Evolutionary conservation across 352 stramenopile species (phyloP), one percentile per base, ranked within the genome.

Genomic region (Phytophthora pseudosyringae): DNA sequence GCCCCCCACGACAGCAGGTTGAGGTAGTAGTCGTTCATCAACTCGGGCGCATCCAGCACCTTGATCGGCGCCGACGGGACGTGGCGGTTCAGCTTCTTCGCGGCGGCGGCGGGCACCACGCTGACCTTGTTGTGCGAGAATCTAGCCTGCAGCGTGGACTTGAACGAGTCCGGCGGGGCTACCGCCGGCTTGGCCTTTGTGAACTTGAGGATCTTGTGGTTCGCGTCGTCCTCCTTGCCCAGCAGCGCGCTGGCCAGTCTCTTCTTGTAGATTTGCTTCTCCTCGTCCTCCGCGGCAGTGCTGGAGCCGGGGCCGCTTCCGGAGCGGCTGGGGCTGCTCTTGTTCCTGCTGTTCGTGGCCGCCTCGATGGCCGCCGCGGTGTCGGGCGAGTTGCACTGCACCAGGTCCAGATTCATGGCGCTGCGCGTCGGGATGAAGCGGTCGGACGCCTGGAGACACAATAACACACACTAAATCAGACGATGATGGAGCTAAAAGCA

Each of bases 21-120:
- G 25, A 99, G 81, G 74, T 99, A 99, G 84, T 99, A 99, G 74
- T 99, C 97, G 76, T 99, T 98, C 64, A 98, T 90, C 26, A 99
- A 77, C 70, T 99, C 97, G 0, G 98, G 98, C 28, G 97, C 97
- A 78, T 99, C 98, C 38, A 99, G 76, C 47, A 99, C 59, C 44
- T 98, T 96, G 59, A 93, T 94, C 11, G 98, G 97, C 11, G 97
- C 95, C 12, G 96, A 99, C 9, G 98, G 96, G 56, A 99, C 98
- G 49, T 99, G 94, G 26, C 98, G 89, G 45, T 93, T 98, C 33
- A 91, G 68, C 67, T 97, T 96, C 78, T 84, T 90, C 33, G 75
- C 91, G 64, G 73, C 86, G 60, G 81, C 91, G 40, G 78, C 80
- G 16, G 67, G 82, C 47, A 83, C 76, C 3, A 71, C 64, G 38